These are phyloP conservation scores for Helotiales sp. DNA, from an alignment of 2,329 filamentous ascomycete species.

Conservation along the genomic window DNA sequence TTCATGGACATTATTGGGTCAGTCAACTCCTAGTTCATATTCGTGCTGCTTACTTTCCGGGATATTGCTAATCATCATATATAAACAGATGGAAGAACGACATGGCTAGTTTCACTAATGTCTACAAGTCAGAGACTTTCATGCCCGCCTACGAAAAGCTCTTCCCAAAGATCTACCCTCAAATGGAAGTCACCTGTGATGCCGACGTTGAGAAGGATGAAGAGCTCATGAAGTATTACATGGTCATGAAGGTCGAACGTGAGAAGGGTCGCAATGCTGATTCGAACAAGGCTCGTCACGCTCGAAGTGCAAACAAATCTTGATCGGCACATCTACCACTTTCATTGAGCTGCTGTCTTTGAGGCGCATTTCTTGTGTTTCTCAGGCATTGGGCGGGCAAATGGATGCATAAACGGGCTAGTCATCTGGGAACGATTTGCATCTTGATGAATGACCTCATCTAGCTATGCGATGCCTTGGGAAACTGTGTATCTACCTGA, in stretches of 20 bases:
- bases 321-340: neutral
- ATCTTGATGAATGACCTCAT: neutral
- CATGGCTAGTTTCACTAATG: neutral
- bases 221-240: neutral
- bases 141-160: too few species aligned
- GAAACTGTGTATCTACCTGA: neutral
- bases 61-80: neutral
- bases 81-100: neutral
- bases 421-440: neutral
- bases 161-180: neutral
- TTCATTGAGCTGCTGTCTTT: neutral
- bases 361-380: neutral
- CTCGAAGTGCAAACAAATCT: neutral
- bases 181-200: neutral
- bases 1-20: conserved; percentile 7
- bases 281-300: neutral
- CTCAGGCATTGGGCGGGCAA: neutral
- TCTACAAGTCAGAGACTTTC: neutral
- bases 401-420: neutral
- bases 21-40: neutral
- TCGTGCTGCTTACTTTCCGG: neutral
- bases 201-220: neutral
- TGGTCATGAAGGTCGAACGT: neutral
- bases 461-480: neutral
- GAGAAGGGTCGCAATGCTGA: neutral